Conservation (phyloP, 768 basidiomycete species). For the Panaeolus cyanescens region DNA sequence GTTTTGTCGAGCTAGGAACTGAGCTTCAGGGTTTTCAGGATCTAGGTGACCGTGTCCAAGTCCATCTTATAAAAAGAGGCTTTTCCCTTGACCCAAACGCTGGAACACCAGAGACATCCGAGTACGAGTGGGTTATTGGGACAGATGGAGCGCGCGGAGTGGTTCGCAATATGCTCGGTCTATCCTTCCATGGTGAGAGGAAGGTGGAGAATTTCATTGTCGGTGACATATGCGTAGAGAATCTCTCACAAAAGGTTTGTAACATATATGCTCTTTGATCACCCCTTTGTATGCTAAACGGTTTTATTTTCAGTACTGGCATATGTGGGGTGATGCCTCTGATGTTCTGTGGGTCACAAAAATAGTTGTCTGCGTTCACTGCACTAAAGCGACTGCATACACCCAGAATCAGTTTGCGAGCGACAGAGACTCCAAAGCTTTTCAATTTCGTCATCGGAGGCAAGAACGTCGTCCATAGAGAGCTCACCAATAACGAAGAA, state of each 20-base stretch:
- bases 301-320: constrained; percentile 38
- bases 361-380: not conserved
- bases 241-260: constrained; percentile 38
- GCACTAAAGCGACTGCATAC: not conserved
- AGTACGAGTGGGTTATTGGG: constrained; percentile 42
- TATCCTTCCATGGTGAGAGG: constrained; percentile 42
- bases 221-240: constrained; percentile 45
- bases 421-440: constrained; percentile 19
- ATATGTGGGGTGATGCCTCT: constrained; percentile 46
- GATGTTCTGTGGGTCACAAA: constrained; percentile 30
- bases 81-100: constrained; percentile 14
- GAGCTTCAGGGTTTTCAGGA: constrained; percentile 48
- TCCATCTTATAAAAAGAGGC: constrained; percentile 30
- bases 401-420: constrained; percentile 19
- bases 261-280: not conserved
- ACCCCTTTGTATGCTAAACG: not conserved
- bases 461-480: constrained; percentile 17
- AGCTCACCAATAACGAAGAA: constrained; percentile 13
- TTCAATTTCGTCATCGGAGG: constrained; percentile 23
- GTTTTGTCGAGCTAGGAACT: constrained; percentile 43
- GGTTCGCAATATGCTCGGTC: constrained; percentile 41
- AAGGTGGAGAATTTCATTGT: constrained; percentile 35
- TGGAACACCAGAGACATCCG: constrained; percentile 26
- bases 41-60: constrained; percentile 33
- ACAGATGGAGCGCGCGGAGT: constrained; percentile 45